These are phyloP conservation scores for Acer campestre DNA, from an alignment of 345 rosid species.

Conservation along the genomic window DNA sequence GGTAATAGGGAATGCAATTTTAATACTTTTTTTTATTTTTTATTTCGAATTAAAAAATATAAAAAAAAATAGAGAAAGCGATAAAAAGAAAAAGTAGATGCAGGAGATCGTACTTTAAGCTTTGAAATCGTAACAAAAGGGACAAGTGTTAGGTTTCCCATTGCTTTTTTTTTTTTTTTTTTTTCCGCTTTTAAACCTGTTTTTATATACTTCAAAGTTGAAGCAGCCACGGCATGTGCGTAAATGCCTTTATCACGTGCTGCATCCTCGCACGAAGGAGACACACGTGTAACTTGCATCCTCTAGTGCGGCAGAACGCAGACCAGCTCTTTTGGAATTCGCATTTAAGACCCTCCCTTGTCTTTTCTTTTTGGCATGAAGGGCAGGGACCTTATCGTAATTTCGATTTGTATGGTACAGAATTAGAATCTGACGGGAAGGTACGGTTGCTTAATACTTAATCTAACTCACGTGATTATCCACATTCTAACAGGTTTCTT, in stretches of 20 bases:
- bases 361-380: slow-evolving; percentile 16
- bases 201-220: not conserved
- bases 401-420: not conserved
- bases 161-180: not conserved
- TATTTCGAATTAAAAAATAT: too few species aligned
- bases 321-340: not conserved
- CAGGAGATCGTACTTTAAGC: slow-evolving; percentile 25
- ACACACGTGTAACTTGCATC: slow-evolving; percentile 71
- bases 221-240: slow-evolving; percentile 39
- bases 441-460: slow-evolving; percentile 39
- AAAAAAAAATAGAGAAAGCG: not conserved
- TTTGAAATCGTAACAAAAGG: slow-evolving; percentile 12
- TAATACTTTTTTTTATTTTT: too few species aligned
- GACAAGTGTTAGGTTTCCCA: slow-evolving; percentile 18
- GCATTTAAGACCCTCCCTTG: not conserved
- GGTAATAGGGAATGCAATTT: too few species aligned
- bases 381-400: slow-evolving; percentile 25
- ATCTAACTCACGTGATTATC: slow-evolving; percentile 38
- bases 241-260: slow-evolving; percentile 48
- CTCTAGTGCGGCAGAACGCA: slow-evolving; percentile 43
- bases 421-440: slow-evolving; percentile 23
- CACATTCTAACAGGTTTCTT: not conserved
- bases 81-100: slow-evolving; percentile 8
- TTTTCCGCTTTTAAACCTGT: not conserved
- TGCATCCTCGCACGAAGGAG: slow-evolving; percentile 26